Evolutionary conservation across 139 green algal genomes (phyloP), one percentile per base, ranked within the genome.

Genomic region (Monoraphidium neglectum): DNA sequence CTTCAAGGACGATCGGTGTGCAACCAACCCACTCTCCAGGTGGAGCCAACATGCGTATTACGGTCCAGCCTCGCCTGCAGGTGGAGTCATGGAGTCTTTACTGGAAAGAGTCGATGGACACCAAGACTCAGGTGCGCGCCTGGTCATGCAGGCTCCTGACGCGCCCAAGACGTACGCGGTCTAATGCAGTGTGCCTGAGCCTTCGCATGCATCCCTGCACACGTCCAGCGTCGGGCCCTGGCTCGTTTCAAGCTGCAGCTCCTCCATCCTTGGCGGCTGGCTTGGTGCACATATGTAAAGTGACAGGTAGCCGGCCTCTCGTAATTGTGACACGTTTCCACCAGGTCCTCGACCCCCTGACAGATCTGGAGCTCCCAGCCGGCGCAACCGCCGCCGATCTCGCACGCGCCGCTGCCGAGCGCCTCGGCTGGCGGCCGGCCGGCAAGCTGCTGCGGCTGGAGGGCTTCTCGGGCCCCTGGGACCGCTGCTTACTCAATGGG

Each of bases 1-100:
- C n/a, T n/a, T n/a, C n/a, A n/a, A n/a, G n/a, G n/a, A n/a, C n/a
- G n/a, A n/a, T n/a, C n/a, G n/a, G n/a, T n/a, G n/a, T n/a, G n/a
- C n/a, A n/a, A n/a, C n/a, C n/a, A n/a, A n/a, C n/a, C n/a, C n/a
- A n/a, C n/a, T n/a, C n/a, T n/a, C n/a, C n/a, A n/a, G n/a, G n/a
- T n/a, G n/a, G n/a, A n/a, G n/a, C n/a, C 30, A 68, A 21, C 28
- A 66, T 93, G 76, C 26, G 70, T 38, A 32, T 95, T 24, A 82
- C 54, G 0, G 84, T 95, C 49, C 80, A 90, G 71, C 91, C 92
- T 4, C 84, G 91, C 1, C 36, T 96, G 33, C 90, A 96, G 80
- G 83, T 84, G 26, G 90, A 96, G 74, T 88, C 83, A 26, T 97
- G 90, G 91, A 89, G 72, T 12, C 77, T 97, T 40, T 97, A 97